These are phyloP conservation scores for Triticum aestivum DNA, from an alignment of 176 grass and related monocot genomes.

Conservation along the genomic window IWGSC_CS_RefSeq_v2.1 NC_057799.1:635289500-635289999, in stretches of 20 bases:
- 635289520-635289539: not conserved
- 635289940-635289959: not conserved
- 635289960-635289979: slow-evolving; percentile 16
- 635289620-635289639: slow-evolving; percentile 12
- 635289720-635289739: slow-evolving; percentile 20
- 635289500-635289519: not conserved
- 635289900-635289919: not conserved
- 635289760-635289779: slow-evolving; percentile 19
- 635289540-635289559: not conserved
- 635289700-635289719: not conserved
- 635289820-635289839: not conserved
- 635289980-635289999: slow-evolving; percentile 48
- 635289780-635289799: slow-evolving; percentile 19
- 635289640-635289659: not conserved
- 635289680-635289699: not conserved
- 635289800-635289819: slow-evolving; percentile 8
- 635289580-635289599: not conserved
- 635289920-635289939: not conserved
- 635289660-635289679: not conserved
- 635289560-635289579: not conserved
- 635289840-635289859: not conserved
- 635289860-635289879: not conserved
- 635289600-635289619: slow-evolving; percentile 15
- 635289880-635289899: not conserved
- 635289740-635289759: slow-evolving; percentile 46